Evolutionary conservation across 495 filamentous ascomycete species (phyloP), one percentile per base, ranked within the genome.

Genomic region (Neurospora terricola): DNA sequence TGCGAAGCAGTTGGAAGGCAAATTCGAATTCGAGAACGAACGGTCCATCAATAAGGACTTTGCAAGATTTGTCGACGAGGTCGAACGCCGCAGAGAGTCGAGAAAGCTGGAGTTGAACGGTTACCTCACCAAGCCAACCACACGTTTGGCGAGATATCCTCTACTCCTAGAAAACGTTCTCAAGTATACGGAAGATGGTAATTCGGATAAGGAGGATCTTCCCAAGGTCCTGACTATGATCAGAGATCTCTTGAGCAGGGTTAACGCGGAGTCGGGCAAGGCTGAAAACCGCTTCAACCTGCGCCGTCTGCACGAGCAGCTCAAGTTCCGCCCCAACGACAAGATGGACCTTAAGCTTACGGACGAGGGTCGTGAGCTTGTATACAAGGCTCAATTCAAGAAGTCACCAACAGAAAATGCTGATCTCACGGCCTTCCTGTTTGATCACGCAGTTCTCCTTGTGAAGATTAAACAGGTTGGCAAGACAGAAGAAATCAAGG

Each of bases 241-340:
- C 81, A 90, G 94, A 72, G 92, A 95, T 72, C 91, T 96, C 76
- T 82, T 99, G 69, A 90, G 88, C 23, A 88, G 91, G 74, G 96
- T 99, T 77, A 99, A 99, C 80, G 86, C 90, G 12, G 96, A 98
- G 81, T 96, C 93, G 77, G 96, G 96, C 75, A 97, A 96, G 82
- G 93, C 96, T 3, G 96, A 99, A 82, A 99, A 99, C 77, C 92
- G 95, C 70, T 98, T 97, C 84, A 98, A 98, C 81, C 85, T 99
- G 45, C 92, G 94, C 79, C 91, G 93, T 76, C 86, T 99, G 18
- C 94, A 97, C 78, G 87, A 92, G 70, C 91, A 97, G 73, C 87
- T 99, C 73, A 93, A 93, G 75, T 98, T 96, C 85, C 85, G 89
- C 38, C 91, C 91, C 7, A 92, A 91, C 38, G 94, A 97, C 78